Evolutionary conservation across 345 rosid genomes (phyloP).

Genomic region (Citrus medica): DNA sequence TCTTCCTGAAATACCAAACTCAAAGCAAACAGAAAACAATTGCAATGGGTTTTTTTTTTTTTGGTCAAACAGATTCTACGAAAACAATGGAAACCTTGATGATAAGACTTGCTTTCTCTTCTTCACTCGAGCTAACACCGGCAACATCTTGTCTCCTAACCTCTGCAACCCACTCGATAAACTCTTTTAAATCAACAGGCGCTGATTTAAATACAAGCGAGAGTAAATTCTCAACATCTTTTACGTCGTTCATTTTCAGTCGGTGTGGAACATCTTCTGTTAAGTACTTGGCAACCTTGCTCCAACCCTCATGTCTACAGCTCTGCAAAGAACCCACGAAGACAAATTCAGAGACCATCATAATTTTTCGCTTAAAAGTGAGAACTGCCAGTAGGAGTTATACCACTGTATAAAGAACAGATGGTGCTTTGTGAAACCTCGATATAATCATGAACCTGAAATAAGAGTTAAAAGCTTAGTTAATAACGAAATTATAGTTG

Average conservation of each 20-base stretch:
- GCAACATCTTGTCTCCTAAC: constrained; percentile 17
- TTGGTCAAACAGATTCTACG: no score
- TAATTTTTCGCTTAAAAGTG: background rate
- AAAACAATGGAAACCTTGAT: constrained; percentile 7
- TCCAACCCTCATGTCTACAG: constrained; percentile 16
- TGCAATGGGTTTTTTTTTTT: no score
- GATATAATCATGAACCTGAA: constrained; percentile 24
- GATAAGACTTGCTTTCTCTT: constrained; percentile 19
- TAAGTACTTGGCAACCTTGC: constrained; percentile 10
- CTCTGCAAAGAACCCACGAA: constrained; percentile 4
- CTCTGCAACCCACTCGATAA: constrained; percentile 24
- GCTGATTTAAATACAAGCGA: constrained; percentile 13
- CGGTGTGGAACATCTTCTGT: constrained; percentile 9
- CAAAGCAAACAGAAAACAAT: background rate
- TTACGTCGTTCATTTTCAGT: background rate
- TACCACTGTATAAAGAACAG: constrained; percentile 16
- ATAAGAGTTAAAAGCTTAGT: background rate
- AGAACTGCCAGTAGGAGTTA: background rate
- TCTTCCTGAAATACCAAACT: constrained; percentile 18
- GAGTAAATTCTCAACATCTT: constrained; percentile 13
- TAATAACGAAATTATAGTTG: no score
- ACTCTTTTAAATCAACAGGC: constrained; percentile 14
- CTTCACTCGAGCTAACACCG: constrained; percentile 5
- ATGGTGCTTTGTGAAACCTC: constrained; percentile 15
- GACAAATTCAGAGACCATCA: background rate